These are phyloP conservation scores for Grosmannia clavigera DNA, from an alignment of 2,329 filamentous ascomycete species.

Conservation along the genomic window DNA sequence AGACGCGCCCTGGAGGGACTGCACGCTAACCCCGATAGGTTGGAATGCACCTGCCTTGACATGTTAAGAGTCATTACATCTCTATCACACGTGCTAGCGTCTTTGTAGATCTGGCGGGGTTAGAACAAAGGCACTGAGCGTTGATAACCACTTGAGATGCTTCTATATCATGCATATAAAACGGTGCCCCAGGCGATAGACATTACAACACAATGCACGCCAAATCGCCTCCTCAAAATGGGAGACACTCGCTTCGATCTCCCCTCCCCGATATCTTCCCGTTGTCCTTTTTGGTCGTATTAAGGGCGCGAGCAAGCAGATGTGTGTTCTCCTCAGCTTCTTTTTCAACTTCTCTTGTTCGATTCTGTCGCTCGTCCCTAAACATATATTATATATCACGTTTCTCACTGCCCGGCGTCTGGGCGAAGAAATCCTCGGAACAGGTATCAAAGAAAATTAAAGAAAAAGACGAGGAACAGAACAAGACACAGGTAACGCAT, in stretches of 20 bases:
- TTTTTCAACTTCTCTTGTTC: not conserved
- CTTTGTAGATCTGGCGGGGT: no score
- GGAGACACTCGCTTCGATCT: no score
- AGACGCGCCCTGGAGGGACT: not conserved
- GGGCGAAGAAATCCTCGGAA: not conserved
- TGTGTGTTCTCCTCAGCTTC: not conserved
- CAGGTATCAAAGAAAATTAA: slow-evolving; percentile 3
- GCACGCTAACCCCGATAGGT: not conserved
- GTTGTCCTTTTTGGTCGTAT: no score
- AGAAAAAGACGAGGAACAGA: not conserved
- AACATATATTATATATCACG: not conserved
- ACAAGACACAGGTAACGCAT: not conserved
- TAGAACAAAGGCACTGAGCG: no score
- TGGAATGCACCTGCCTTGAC: no score
- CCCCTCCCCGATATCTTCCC: no score
- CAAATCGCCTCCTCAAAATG: no score
- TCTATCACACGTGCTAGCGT: not conserved
- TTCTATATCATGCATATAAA: no score
- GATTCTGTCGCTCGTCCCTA: not conserved
- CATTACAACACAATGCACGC: no score
- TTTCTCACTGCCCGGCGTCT: not conserved
- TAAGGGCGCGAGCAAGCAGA: no score
- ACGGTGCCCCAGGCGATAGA: no score
- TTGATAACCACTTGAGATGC: no score
- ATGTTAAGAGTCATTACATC: not conserved